phyloP scores from a whole-genome alignment of 257 asterid genomes.

The Lycium barbarum region DNA sequence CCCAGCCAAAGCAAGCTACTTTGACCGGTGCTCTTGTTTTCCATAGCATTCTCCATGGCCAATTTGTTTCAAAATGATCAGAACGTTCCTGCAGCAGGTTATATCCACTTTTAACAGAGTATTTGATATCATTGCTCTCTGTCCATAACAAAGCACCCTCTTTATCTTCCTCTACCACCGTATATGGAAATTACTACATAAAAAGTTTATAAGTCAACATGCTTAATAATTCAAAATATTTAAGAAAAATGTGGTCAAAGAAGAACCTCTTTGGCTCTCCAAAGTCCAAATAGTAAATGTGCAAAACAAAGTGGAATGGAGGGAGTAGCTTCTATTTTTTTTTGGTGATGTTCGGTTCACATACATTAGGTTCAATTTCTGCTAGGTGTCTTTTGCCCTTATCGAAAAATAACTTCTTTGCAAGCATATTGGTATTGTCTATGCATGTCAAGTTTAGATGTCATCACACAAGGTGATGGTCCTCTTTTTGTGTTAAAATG shows the following conservation, averaged over 20 bases:
- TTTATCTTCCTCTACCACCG: neutral
- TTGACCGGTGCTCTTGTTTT: neutral
- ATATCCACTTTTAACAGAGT: neutral
- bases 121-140: too few relatives aligned
- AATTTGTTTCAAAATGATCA: neutral
- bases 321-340: neutral
- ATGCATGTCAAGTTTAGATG: neutral
- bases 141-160: neutral
- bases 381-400: neutral
- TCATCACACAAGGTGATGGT: neutral
- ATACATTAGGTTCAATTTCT: neutral
- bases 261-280: neutral
- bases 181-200: neutral
- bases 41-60: neutral
- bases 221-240: neutral
- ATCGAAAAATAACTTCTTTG: neutral
- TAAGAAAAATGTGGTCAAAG: neutral
- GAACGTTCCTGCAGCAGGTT: neutral
- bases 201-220: neutral
- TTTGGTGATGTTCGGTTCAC: neutral
- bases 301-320: constrained; percentile 3
- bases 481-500: constrained; percentile 1
- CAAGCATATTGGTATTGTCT: neutral
- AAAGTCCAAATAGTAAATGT: neutral
- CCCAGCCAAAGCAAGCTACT: neutral